Base-by-base conservation (phyloP, 352 stramenopile species). In the Discostella stelligera region DNA sequence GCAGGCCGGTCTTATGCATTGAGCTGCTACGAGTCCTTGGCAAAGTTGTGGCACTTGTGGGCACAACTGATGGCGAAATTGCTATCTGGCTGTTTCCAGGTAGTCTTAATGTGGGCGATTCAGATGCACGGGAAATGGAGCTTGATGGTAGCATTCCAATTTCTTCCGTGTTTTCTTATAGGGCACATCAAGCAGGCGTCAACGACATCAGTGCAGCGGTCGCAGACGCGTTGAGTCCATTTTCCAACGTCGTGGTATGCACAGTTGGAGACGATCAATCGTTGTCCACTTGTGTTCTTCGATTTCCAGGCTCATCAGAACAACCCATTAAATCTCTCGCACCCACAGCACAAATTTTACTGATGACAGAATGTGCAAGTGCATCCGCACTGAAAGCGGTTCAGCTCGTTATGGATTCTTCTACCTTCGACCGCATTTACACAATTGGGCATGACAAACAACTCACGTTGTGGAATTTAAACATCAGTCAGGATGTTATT, bases 31-130 rank as follows among this genome's bases (percentile, higher is more conserved):
- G 20, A 8, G 67, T 73, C 46, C 46, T 66, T 62, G 58, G 70
- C 48, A 30, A 58, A 60, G 62, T 86, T 44, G 53, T 89, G 5
- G 39, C 80, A 23, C 46, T 84, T 23, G 74, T 88, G 39, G 85
- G 85, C 20, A 89, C 68, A 16, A 91, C 82, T 14, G 66, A 27
- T 25, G 85, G 85, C 44, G 71, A 84, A 30, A 66, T 91, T 6
- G 41, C 49, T 21, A 27, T 89, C 0, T 88, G 81, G 76, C 60
- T 77, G 62, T 54, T 89, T 25, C 72, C 83, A 56, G 55, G 56
- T 14, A 66, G 20, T 25, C n/a, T 76, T 7, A 14, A 20, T 23
- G 16, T 41, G 37, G 39, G 14, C 27, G 52, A 64, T 46, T 27
- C 27, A 30, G 39, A 76, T 69, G 20, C 8, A 54, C 20, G 32